Percentiles rank a stretch among this genome's conserved stretches.
Evolutionary conservation across 305 asterid species (phyloP).

Genomic region (Fraxinus xanthoxyloides): DNA sequence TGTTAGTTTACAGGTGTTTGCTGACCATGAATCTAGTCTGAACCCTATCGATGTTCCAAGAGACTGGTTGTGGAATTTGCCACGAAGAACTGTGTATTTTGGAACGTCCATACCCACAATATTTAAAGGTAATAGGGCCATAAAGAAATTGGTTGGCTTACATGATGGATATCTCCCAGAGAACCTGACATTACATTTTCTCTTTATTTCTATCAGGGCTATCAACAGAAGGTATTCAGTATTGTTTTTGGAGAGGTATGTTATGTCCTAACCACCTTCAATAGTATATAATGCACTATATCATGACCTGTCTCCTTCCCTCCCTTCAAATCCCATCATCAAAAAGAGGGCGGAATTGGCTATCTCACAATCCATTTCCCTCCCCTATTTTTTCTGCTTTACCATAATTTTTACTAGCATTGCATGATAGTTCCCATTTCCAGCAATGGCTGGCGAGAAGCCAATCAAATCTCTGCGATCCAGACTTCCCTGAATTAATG

Average conservation of each 20-base stretch:
- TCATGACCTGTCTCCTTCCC: constrained; percentile 9
- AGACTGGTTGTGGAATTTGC: constrained; percentile 83
- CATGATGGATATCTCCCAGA: constrained; percentile 5
- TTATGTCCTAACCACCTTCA: background rate
- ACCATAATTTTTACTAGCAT: background rate
- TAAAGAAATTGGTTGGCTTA: constrained; percentile 7
- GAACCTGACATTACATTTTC: constrained; percentile 16
- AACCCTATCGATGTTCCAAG: constrained; percentile 82
- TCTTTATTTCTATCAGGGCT: constrained; percentile 52
- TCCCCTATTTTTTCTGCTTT: background rate
- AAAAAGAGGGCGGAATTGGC: background rate
- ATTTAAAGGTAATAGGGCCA: constrained; percentile 63
- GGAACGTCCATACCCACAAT: constrained; percentile 94
- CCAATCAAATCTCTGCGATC: background rate
- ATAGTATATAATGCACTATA: background rate
- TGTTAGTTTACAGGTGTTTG: constrained; percentile 66
- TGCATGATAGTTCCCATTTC: background rate
- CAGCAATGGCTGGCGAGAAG: background rate
- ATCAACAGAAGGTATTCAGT: constrained; percentile 71
- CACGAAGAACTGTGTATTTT: constrained; percentile 80
- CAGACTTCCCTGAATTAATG: background rate
- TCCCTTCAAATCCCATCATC: background rate
- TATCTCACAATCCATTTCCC: background rate
- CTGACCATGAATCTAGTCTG: constrained; percentile 89
- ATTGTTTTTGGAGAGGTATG: constrained; percentile 97